A percentile compares a stretch with the other conserved stretches of the same genome.
Evolutionary conservation across 108 stramenopile genomes (phyloP).

Genomic region (Skeletonema menzelii): DNA sequence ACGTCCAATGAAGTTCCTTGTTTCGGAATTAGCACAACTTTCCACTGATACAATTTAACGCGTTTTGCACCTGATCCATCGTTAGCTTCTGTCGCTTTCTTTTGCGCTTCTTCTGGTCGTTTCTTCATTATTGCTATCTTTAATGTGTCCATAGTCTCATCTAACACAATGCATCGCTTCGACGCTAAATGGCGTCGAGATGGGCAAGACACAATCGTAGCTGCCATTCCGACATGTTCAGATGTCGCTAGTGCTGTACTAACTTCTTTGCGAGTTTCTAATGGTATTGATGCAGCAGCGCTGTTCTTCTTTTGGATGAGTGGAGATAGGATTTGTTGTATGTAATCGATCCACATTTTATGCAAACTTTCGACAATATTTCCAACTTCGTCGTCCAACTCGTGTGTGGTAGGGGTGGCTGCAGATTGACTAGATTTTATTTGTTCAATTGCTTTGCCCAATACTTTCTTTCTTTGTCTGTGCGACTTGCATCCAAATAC

Average conservation of each 20-base stretch:
- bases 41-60: constrained; percentile 9
- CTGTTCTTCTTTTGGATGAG: constrained; percentile 8
- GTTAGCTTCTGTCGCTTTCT: background rate
- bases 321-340: constrained; percentile 8
- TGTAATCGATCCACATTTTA: constrained; percentile 43
- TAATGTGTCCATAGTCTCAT: constrained; percentile 39
- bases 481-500: constrained; percentile 37
- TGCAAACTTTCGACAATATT: constrained; percentile 30
- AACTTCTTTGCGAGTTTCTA: constrained; percentile 10
- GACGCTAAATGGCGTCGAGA: constrained; percentile 30
- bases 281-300: background rate
- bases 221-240: constrained; percentile 45
- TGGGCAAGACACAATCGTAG: constrained; percentile 31
- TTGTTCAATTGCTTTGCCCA: background rate
- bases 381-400: background rate
- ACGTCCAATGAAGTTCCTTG: constrained; percentile 31
- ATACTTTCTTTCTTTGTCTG: constrained; percentile 29
- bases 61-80: background rate
- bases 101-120: background rate
- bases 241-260: constrained; percentile 10
- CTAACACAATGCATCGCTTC: constrained; percentile 25
- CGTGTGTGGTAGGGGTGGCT: background rate
- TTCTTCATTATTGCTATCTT: constrained; percentile 19
- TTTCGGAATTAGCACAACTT: constrained; percentile 33
- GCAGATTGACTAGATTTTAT: background rate